A percentile compares a stretch with the other conserved stretches of the same genome.
phyloP scores from a whole-genome alignment of 192 early-diverging fungal species.

The Cetraspora pellucida region DNA sequence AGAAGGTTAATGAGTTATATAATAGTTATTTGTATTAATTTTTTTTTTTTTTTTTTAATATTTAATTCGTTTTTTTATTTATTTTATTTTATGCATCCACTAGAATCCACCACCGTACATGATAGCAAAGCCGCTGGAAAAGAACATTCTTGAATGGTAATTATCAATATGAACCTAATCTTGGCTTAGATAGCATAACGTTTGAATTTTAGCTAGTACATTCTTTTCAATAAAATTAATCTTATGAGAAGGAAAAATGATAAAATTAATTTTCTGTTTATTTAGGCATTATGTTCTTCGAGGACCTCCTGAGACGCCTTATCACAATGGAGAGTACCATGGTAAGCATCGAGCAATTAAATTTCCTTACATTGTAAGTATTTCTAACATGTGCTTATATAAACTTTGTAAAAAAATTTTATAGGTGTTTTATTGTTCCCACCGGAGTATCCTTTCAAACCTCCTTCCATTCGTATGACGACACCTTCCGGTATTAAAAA shows the following conservation, averaged over 20 bases:
- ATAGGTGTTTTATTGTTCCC: slow-evolving; percentile 83
- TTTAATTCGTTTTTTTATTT: neutral
- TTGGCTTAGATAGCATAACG: neutral
- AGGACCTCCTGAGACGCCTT: slow-evolving; percentile 95
- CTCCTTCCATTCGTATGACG: slow-evolving; percentile 81
- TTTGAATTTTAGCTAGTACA: neutral
- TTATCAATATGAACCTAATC: neutral
- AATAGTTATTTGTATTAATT: neutral
- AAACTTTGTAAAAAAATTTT: neutral
- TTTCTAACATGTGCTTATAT: neutral
- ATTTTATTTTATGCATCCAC: neutral
- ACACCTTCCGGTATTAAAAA: slow-evolving; percentile 56
- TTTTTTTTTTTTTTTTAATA: neutral
- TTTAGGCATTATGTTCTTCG: slow-evolving; percentile 93
- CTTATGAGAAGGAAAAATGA: neutral
- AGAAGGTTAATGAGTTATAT: slow-evolving; percentile 52
- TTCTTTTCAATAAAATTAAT: too few species aligned
- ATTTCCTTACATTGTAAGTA: neutral
- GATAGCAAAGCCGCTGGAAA: slow-evolving; percentile 87
- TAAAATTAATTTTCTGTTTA: neutral
- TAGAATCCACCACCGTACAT: slow-evolving; percentile 86
- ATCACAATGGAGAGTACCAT: slow-evolving; percentile 91
- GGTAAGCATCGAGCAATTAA: slow-evolving; percentile 54
- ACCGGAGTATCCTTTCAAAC: slow-evolving; percentile 94
- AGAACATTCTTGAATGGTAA: slow-evolving; percentile 96